Base-by-base conservation (phyloP, 2,329 filamentous ascomycete genomes). In the Metarhizium album region DNA sequence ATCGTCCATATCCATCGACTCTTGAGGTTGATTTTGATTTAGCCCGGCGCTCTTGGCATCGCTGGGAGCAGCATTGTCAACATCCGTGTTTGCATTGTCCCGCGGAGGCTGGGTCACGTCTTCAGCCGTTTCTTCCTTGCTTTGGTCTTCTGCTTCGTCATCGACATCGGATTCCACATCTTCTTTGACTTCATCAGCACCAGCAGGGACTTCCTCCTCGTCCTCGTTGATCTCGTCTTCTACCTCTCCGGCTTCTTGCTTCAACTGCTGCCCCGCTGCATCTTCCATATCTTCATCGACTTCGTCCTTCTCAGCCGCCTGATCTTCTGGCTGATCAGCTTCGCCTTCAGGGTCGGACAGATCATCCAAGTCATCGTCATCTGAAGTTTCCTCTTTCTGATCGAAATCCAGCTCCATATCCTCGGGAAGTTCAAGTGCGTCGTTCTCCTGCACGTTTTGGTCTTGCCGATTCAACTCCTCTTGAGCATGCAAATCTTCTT, bases 371-470 rank as follows among this genome's bases (percentile, higher is more conserved):
- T 77, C 74, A 54, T 83, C 79, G 37, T 75, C 75, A 14, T 75
- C 77, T 5, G 78, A 78, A 4, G 70, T 71, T 4, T 78, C 78
- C 18, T 76, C 74, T 27, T 79, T 73, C 27, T 87, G 84, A 56
- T 91, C 85, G 50, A 93, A 76, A 56, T 90, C 82, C 64, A 96
- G 77, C 52, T 94, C 83, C 75, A 96, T 85, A 56, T 95, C 88
- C 42, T 95, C 90, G 0, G 90, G 90, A 22, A 95, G 73, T 45
- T 90, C 89, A 53, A 95, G 73, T 2, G 84, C 83, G 53, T 95
- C 83, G 59, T 89, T 84, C 63, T 95, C 85, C 58, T 91, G 80
- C 2, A 87, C 80, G 59, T 91, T 84, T 48, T 89, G 84, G 53
- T 90, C 80, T 58, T 83, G 80, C 45, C 71, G 72, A 56, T 80